Conservation (phyloP, 2,329 filamentous ascomycete species). For the Cryphonectria carpinicola region DNA sequence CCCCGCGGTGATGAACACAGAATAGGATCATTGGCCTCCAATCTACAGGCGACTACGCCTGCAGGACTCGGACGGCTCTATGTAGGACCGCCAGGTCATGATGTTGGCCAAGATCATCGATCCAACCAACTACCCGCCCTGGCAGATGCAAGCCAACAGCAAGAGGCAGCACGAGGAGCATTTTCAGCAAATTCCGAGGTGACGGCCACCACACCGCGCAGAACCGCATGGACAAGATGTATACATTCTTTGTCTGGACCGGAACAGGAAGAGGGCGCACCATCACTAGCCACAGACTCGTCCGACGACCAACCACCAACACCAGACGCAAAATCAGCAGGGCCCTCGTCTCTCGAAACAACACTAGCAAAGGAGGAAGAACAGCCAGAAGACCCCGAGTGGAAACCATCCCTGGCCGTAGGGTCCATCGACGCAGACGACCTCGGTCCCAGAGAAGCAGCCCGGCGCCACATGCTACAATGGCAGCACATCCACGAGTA, state of each 20-base stretch:
- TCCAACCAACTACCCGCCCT: neutral
- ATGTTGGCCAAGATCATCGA: too few relatives aligned
- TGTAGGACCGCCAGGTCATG: neutral
- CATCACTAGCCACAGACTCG: neutral
- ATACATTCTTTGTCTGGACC: neutral
- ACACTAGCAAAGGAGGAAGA: neutral
- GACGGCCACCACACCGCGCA: constrained; percentile 7
- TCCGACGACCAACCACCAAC: neutral
- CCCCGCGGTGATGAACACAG: neutral
- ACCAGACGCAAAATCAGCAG: neutral
- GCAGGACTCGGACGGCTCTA: neutral
- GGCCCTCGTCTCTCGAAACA: neutral
- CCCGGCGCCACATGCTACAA: constrained; percentile 43
- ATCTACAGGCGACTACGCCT: neutral
- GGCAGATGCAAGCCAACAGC: neutral
- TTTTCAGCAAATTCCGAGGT: constrained; percentile 13
- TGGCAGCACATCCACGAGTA: constrained; percentile 32
- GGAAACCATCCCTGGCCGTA: constrained; percentile 39
- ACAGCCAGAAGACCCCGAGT: constrained; percentile 34
- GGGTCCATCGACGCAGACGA: constrained; percentile 42
- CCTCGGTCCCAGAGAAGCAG: constrained; percentile 42
- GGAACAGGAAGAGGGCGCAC: neutral
- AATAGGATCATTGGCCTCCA: neutral
- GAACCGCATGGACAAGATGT: constrained; percentile 2
- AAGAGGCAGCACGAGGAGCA: constrained; percentile 8